Conservation (phyloP, 768 basidiomycete genomes). For the Rhizopogon salebrosus region DNA sequence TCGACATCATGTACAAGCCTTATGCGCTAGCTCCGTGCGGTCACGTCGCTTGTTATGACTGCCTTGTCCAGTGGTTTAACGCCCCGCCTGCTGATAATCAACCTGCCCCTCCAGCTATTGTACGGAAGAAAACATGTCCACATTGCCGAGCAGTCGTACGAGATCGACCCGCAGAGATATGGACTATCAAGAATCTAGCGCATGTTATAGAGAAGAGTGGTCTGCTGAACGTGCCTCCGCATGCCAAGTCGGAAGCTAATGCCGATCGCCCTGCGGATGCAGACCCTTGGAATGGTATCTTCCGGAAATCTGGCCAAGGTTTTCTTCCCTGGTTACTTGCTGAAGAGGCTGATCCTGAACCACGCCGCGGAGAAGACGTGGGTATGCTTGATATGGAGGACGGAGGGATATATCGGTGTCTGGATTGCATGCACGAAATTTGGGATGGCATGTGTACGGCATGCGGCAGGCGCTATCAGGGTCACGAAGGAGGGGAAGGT, state of each 20-base stretch:
- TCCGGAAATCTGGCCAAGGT: constrained; percentile 26
- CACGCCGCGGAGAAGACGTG: constrained; percentile 31
- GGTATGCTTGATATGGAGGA: constrained; percentile 74
- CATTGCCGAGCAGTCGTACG: constrained; percentile 40
- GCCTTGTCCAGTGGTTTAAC: constrained; percentile 76
- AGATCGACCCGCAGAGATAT: constrained; percentile 43
- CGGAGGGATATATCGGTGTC: constrained; percentile 70
- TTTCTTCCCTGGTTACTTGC: constrained; percentile 17
- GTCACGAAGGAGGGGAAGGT: constrained; percentile 33
- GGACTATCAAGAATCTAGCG: constrained; percentile 44
- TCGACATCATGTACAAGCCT: constrained; percentile 68
- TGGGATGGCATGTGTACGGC: constrained; percentile 59
- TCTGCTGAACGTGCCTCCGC: constrained; percentile 28
- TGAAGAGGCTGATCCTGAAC: constrained; percentile 16
- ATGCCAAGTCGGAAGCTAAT: constrained; percentile 16
- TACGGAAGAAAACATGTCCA: constrained; percentile 38
- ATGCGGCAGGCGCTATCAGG: constrained; percentile 58
- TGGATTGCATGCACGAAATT: constrained; percentile 77
- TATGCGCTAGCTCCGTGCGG: constrained; percentile 75
- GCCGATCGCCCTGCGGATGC: constrained; percentile 19
- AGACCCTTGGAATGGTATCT: constrained; percentile 69
- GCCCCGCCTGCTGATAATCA: constrained; percentile 29
- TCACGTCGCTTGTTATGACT: constrained; percentile 64
- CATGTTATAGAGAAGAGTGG: constrained; percentile 47
- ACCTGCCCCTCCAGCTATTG: constrained; percentile 19